Conservation (phyloP, 495 filamentous ascomycete genomes). For the Hypoxylon fragiforme region DNA sequence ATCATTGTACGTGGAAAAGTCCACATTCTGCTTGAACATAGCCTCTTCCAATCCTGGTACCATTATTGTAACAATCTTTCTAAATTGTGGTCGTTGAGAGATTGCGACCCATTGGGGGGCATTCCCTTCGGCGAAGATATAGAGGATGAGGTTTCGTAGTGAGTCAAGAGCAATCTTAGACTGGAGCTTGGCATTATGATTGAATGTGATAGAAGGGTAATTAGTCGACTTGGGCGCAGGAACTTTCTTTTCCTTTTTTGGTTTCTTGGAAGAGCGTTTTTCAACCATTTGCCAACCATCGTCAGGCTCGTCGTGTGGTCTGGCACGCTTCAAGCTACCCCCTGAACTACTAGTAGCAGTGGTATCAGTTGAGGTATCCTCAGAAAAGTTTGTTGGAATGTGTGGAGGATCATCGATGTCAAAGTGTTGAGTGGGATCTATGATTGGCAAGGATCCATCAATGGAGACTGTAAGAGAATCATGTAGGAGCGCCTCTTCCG, state of each 20-base stretch:
- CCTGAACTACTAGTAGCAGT: conserved; percentile 14
- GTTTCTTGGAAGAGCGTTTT: conserved; percentile 38
- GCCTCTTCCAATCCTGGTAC: conserved; percentile 86
- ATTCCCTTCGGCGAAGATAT: conserved; percentile 81
- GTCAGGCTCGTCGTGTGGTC: conserved; percentile 44
- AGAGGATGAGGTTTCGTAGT: conserved; percentile 80
- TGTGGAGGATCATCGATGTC: conserved; percentile 15
- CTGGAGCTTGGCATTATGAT: conserved; percentile 67
- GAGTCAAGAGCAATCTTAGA: conserved; percentile 75
- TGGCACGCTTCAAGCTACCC: conserved; percentile 44
- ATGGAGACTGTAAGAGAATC: conserved; percentile 7
- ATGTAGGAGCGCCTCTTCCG: conserved; percentile 13
- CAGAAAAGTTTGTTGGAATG: conserved; percentile 13
- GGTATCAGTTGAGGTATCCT: conserved; percentile 19
- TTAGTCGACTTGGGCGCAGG: conserved; percentile 55
- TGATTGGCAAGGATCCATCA: conserved; percentile 6
- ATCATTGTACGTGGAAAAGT: conserved; percentile 50
- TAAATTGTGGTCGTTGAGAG: conserved; percentile 71
- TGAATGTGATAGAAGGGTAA: conserved; percentile 75
- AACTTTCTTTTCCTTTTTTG: conserved; percentile 62
- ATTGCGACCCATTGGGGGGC: conserved; percentile 88
- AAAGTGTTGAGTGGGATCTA: conserved; percentile 14
- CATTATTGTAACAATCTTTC: conserved; percentile 90
- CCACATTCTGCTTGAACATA: conserved; percentile 77
- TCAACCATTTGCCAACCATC: conserved; percentile 56